Conservation (phyloP, 768 basidiomycete species). For the Xerocomus potaroensis region DNA sequence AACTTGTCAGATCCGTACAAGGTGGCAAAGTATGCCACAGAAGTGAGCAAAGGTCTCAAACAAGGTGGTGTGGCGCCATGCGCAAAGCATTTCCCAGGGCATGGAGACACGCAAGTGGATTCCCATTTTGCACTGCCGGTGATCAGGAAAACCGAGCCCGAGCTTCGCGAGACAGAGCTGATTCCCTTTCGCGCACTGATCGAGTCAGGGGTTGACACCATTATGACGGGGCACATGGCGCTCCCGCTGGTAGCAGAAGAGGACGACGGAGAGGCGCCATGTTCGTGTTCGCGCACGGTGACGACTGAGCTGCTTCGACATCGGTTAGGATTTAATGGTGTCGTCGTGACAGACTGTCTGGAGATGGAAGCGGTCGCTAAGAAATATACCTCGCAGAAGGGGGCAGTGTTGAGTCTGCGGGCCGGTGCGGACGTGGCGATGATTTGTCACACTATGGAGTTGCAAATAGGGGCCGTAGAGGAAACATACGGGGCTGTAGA, state of each 20-base stretch:
- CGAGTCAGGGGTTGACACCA: conserved; percentile 40
- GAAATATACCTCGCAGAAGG: conserved; percentile 32
- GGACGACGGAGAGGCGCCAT: conserved; percentile 46
- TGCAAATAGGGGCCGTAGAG: conserved; percentile 52
- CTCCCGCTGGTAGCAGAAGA: conserved; percentile 47
- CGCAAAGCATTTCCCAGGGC: conserved; percentile 71
- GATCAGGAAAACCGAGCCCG: conserved; percentile 46
- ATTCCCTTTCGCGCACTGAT: conserved; percentile 54
- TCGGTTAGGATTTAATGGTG: conserved; percentile 49
- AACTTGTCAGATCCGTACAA: conserved; percentile 43
- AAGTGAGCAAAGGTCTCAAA: conserved; percentile 47
- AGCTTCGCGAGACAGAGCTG: conserved; percentile 47
- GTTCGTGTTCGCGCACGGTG: conserved; percentile 52
- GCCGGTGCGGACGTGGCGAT: conserved; percentile 73
- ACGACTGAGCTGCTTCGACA: conserved; percentile 50
- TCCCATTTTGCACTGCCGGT: conserved; percentile 64
- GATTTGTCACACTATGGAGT: conserved; percentile 61
- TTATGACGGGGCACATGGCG: conserved; percentile 77
- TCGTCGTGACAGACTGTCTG: conserved; percentile 70
- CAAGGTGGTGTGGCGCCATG: conserved; percentile 52
- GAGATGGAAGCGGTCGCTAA: conserved; percentile 72
- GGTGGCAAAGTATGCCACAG: conserved; percentile 46
- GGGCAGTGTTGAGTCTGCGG: conserved; percentile 51
- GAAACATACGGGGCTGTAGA: conserved; percentile 48
- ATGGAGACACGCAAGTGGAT: conserved; percentile 69